phyloP scores from a whole-genome alignment of 306 rosid species.

The Ziziphus jujuba region DNA sequence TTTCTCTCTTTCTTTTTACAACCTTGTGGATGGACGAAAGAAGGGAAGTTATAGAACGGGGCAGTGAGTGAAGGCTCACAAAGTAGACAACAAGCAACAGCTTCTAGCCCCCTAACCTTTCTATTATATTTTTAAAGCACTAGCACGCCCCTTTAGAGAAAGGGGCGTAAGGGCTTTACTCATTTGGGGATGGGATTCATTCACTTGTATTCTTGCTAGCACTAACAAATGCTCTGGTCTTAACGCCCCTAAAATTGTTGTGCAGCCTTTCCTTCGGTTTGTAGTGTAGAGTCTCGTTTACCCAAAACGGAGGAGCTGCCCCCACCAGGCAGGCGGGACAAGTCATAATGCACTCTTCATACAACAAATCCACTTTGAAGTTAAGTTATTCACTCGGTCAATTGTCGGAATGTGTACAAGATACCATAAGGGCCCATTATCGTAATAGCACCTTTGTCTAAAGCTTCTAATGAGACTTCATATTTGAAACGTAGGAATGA shows the following conservation, averaged over 20 bases:
- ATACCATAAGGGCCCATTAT: background rate
- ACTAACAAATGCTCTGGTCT: conserved; percentile 11
- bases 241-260: conserved; percentile 6
- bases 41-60: conserved; percentile 12
- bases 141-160: background rate
- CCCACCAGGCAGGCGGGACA: conserved; percentile 3
- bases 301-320: conserved; percentile 9
- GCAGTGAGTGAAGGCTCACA: conserved; percentile 14
- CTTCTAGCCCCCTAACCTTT: conserved; percentile 16
- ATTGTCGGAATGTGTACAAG: too few relatives aligned
- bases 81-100: conserved; percentile 3
- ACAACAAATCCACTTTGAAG: conserved; percentile 5
- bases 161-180: conserved; percentile 1
- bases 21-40: conserved; percentile 10
- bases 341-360: conserved; percentile 4
- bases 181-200: conserved; percentile 4
- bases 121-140: conserved; percentile 7
- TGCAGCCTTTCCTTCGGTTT: conserved; percentile 16
- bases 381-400: background rate
- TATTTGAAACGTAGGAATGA: background rate
- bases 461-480: background rate
- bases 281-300: background rate
- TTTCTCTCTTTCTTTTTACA: conserved; percentile 9
- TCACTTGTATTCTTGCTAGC: conserved; percentile 13
- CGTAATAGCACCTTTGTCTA: background rate